These are phyloP conservation scores for Penicillium italicum DNA, from an alignment of 2,329 filamentous ascomycete species.

Conservation along the genomic window DNA sequence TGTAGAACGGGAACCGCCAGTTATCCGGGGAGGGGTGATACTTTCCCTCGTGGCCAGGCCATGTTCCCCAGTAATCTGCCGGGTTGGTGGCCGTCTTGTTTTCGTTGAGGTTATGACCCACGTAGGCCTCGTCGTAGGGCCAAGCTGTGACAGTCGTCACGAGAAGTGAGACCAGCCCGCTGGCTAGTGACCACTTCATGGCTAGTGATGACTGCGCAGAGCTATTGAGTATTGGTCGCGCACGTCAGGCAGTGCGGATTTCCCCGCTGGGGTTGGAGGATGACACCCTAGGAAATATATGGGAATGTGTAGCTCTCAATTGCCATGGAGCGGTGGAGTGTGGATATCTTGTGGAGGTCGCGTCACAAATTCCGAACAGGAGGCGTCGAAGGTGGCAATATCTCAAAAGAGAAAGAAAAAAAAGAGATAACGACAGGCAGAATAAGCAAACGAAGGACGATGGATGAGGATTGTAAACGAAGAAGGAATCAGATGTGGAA, in stretches of 20 bases:
- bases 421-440: conserved; percentile 1
- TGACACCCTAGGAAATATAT: background rate
- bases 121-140: conserved; percentile 50
- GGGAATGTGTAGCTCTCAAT: background rate
- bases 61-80: conserved; percentile 56
- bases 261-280: background rate
- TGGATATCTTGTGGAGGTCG: background rate
- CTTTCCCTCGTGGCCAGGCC: conserved; percentile 44
- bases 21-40: conserved; percentile 56
- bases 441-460: background rate
- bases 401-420: background rate
- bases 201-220: conserved; percentile 6
- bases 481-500: background rate
- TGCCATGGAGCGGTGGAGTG: background rate
- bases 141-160: conserved; percentile 29
- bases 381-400: background rate
- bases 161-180: conserved; percentile 32
- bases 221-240: background rate
- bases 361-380: background rate
- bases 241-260: background rate
- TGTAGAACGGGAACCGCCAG: conserved; percentile 65
- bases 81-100: conserved; percentile 55
- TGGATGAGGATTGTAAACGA: background rate
- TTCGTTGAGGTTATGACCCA: conserved; percentile 59
- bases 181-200: conserved; percentile 33